Evolutionary conservation across 257 asterid genomes (phyloP).

Genomic region (Cinchona pubescens): DNA sequence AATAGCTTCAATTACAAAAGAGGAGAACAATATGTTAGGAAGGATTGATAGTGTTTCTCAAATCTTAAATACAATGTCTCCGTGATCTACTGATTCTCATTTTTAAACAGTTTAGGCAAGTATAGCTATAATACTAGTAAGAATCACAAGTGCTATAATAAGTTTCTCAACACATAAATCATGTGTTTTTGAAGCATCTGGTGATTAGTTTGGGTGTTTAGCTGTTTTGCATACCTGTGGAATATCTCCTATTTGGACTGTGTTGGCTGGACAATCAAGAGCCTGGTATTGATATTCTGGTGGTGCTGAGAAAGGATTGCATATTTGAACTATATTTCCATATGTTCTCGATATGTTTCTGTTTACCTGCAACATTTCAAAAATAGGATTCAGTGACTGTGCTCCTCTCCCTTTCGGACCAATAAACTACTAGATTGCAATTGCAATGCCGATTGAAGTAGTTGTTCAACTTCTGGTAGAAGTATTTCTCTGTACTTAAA

Average conservation of each 20-base stretch:
- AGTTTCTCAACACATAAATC: neutral
- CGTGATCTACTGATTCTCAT: neutral
- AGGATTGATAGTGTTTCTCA: neutral
- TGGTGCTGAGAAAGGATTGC: conserved; percentile 87
- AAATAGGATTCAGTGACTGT: neutral
- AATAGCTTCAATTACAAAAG: conserved; percentile 31
- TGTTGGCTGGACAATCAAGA: conserved; percentile 42
- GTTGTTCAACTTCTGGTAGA: neutral
- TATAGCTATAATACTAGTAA: neutral
- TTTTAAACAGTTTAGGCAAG: neutral
- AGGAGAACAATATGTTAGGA: neutral
- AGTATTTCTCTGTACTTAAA: neutral
- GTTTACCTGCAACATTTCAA: conserved; percentile 54
- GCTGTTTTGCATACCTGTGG: conserved; percentile 39
- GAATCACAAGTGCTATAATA: neutral
- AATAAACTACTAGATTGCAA: neutral
- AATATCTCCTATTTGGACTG: conserved; percentile 58
- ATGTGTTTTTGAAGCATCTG: neutral
- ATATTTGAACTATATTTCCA: conserved; percentile 59
- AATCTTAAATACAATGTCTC: neutral
- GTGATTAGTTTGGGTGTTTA: neutral
- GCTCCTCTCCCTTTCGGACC: neutral
- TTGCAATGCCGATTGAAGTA: neutral
- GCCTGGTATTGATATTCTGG: conserved; percentile 61
- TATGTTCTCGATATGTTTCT: conserved; percentile 48